Base-by-base conservation (phyloP, 2,329 filamentous ascomycete species). In the Phoma sp. region DNA sequence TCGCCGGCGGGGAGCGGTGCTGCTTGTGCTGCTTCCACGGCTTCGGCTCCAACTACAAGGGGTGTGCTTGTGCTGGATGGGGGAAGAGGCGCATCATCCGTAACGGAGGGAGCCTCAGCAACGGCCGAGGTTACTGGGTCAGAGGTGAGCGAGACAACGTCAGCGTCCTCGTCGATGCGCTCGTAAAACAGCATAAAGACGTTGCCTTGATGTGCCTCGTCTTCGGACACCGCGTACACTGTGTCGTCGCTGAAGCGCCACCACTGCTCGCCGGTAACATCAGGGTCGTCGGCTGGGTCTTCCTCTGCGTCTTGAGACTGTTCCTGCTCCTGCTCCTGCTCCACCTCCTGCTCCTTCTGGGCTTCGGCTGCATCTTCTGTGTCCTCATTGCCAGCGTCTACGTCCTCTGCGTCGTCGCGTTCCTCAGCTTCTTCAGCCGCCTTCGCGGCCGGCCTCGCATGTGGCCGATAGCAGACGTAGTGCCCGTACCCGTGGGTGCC, bases 171-270 rank as follows among this genome's bases (percentile, higher is more conserved):
- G 24, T 70, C 63, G 33, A 69, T 58, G n/a, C 67, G 71, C 59
- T 99, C 93, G 72, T 98, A 99, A 73, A 98, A 98, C 1, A 98
- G 82, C 93, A 99, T 98, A 70, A 98, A 98, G 0, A 93, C 93
- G 1, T 91, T 91, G 0, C 87, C 87, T 63, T 96, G 88, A 2
- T 81, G 82, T 0, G 96, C 90, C 25, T 83, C 82, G 9, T 87
- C 82, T 70, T 96, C 90, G 18, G 84, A 84, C 23, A 93, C 89
- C 60, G 84, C 81, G 57, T 81, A 85, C 7, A 98, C 93, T 58
- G 89, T 87, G 56, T 96, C 90, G 66, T 98, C 93, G 71, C 93
- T 98, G 25, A 98, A 81, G 13, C 90, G 83, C 88, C 91, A 99
- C 95, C 95, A 98, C 55, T 85, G 83, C 60, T 83, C 68, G 13